A percentile compares a stretch with the other conserved stretches of the same genome.
These are phyloP conservation scores for Leucosporidium creatinivorum DNA, from an alignment of 768 basidiomycete genomes.

Conservation along the genomic window DNA sequence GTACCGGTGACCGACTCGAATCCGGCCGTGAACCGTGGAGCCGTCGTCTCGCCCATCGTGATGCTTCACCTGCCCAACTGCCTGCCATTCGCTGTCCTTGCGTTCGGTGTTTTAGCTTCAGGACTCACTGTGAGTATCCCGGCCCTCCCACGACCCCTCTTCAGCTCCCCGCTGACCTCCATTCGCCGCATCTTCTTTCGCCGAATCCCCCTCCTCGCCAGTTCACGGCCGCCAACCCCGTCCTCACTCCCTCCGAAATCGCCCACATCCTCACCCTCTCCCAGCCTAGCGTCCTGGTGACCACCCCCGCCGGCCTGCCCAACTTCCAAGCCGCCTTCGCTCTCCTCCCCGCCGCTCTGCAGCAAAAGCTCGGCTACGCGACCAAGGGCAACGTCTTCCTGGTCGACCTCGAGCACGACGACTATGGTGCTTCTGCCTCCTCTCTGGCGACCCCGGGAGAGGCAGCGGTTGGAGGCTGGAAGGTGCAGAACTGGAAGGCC, in stretches of 20 bases:
- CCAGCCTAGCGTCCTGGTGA: slow-evolving; percentile 34
- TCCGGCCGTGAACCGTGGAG: slow-evolving; percentile 24
- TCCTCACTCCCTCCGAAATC: slow-evolving; percentile 35
- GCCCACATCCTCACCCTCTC: slow-evolving; percentile 29
- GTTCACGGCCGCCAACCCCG: slow-evolving; percentile 38
- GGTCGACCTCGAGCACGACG: slow-evolving; percentile 17
- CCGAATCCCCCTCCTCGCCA: slow-evolving; percentile 3
- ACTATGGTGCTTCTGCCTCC: neutral
- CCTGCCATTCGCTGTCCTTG: slow-evolving; percentile 32
- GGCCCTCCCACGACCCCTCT: neutral
- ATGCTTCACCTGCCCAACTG: slow-evolving; percentile 38
- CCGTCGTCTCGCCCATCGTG: slow-evolving; percentile 33
- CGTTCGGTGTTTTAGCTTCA: slow-evolving; percentile 34
- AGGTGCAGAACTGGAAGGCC: slow-evolving; percentile 30
- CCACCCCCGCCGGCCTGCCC: slow-evolving; percentile 28
- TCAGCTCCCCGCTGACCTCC: neutral
- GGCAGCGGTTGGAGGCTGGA: slow-evolving; percentile 10
- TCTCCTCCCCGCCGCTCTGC: slow-evolving; percentile 15
- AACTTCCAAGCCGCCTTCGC: slow-evolving; percentile 27
- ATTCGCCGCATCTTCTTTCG: neutral
- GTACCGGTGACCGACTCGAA: slow-evolving; percentile 4
- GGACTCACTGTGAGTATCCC: slow-evolving; percentile 16
- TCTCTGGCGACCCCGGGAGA: neutral
- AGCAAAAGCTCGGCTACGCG: slow-evolving; percentile 24
- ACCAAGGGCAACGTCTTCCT: slow-evolving; percentile 32